phyloP scores from a whole-genome alignment of 208 protist genomes.

The Wallacemonas rigidus region DNA sequence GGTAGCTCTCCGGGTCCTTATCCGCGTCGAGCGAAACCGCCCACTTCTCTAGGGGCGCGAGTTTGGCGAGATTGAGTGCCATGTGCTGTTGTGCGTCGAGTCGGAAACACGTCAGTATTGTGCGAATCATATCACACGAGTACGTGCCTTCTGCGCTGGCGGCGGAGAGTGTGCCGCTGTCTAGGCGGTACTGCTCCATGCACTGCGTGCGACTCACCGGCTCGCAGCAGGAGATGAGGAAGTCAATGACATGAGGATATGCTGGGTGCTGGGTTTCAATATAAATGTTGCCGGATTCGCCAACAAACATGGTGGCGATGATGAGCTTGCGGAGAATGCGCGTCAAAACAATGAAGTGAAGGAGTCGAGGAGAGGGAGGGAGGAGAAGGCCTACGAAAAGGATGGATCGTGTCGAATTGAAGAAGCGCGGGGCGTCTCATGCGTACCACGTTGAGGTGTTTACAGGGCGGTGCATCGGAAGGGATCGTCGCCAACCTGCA shows the following conservation, averaged over 20 bases:
- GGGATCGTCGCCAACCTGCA: too few species aligned
- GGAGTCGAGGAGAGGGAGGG: not conserved
- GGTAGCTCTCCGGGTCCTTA: slow-evolving; percentile 23
- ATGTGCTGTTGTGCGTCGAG: slow-evolving; percentile 54
- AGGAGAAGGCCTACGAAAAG: not conserved
- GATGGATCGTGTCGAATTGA: too few species aligned
- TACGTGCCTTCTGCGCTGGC: slow-evolving; percentile 88
- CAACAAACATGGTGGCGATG: slow-evolving; percentile 57
- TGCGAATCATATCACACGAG: slow-evolving; percentile 80
- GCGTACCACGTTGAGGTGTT: too few species aligned
- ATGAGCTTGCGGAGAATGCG: too few species aligned
- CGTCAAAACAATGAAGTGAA: slow-evolving; percentile 13
- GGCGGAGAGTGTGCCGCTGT: slow-evolving; percentile 78
- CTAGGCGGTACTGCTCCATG: slow-evolving; percentile 84
- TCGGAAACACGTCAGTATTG: slow-evolving; percentile 74
- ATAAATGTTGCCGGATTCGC: slow-evolving; percentile 65
- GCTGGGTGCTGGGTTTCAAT: slow-evolving; percentile 74
- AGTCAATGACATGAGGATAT: slow-evolving; percentile 75
- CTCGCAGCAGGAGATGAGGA: slow-evolving; percentile 88
- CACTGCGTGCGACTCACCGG: slow-evolving; percentile 83
- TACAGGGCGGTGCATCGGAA: too few species aligned
- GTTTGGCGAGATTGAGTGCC: slow-evolving; percentile 59
- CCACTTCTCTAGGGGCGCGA: slow-evolving; percentile 38
- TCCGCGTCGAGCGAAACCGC: slow-evolving; percentile 26
- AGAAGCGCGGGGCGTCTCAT: too few species aligned